Base-by-base conservation (phyloP, 139 green algal genomes). In the Pycnococcus provasolii region DNA sequence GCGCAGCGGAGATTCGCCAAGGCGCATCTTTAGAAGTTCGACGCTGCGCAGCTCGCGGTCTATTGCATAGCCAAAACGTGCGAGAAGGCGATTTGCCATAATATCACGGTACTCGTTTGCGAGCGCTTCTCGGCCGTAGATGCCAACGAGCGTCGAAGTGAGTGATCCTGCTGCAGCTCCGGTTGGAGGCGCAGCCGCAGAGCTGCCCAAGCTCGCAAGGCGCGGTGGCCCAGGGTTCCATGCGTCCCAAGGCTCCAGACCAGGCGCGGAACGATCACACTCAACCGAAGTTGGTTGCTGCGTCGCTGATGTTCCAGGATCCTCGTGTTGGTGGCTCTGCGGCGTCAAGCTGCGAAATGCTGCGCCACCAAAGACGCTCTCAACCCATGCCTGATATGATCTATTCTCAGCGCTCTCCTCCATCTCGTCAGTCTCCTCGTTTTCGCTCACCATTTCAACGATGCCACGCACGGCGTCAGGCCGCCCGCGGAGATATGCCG, bases 381-480 rank as follows among this genome's bases (percentile, higher is more conserved):
- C 26, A 26, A 26, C 26, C 26, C 26, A 26, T 26, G 26, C 26
- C 26, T 26, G 26, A 26, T 26, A 26, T 26, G 26, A 26, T 26
- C 26, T 26, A 26, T 26, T 44, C 45, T 58, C 53, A 3, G 69
- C 73, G 3, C 15, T 45, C 0, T 69, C 50, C 52, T 77, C 58
- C 15, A 11, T 58, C 42, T 73, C 42, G 13, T 7, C 45, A 9
- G n/a, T 47, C 3, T 39, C n/a, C 42, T 61, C 54, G 42, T 50
- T 37, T 37, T 92, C 83, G n/a, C 88, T 95, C 37, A 98, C 70
- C 81, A 95, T 84, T 8, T 67, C 81, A 26, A 98, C 90, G 13
- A 97, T 86, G 83, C 89, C 95, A 45, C 86, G 84, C 40, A 95
- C 91, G 55, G 92, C 90, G 76, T 97, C 89, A 43, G 64, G 70